Evolutionary conservation across 73 alveolate genomes (phyloP), one percentile per base, ranked within the genome.

Genomic region (Blepharisma japonicum): DNA sequence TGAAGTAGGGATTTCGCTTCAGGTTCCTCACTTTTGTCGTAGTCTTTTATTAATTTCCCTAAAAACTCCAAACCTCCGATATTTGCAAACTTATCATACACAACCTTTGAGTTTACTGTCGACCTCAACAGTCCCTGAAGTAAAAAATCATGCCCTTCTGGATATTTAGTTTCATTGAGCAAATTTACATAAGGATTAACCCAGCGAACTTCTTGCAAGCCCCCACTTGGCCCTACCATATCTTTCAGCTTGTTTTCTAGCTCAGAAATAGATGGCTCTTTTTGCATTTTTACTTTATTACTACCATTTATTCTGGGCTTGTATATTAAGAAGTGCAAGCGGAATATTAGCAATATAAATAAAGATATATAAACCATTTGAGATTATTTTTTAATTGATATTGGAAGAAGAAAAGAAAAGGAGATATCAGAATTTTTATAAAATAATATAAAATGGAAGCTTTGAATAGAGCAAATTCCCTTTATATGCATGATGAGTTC

Each of bases 1-100:
- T 61, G 77, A 27, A 61, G 77, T 38, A 61, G 14, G 67, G 67
- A 14, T 20, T 14, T 53, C 27, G 23, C 67, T 53, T 53, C 67
- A 20, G n/a, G n/a, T 53, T 53, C 27, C 3, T 11, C 23, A 4
- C 27, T 20, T 20, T 14, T 53, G n/a, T 20, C 27, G 67, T 53
- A 20, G n/a, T 53, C 27, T 14, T 53, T 53, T 11, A 53, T 53
- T 20, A 11, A 53, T 11, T 53, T 53, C 4, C 67, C 67, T 14
- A 53, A 20, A 11, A 53, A 11, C 67, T 53, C 67, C n/a, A 53
- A 14, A 53, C 67, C 67, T 53, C 67, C 67, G 27, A 53, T 14
- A 14, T 53, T 11, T 11, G 67, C 67, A 53, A 53, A 53, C 23
- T 20, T 53, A 14, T 11, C 23, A 4, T 14, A 53, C n/a, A 20